A percentile compares a stretch with the other conserved stretches of the same genome.
Evolutionary conservation across 2,329 filamentous ascomycete genomes (phyloP).

Genomic region (Cucurbitaria berberidis): DNA sequence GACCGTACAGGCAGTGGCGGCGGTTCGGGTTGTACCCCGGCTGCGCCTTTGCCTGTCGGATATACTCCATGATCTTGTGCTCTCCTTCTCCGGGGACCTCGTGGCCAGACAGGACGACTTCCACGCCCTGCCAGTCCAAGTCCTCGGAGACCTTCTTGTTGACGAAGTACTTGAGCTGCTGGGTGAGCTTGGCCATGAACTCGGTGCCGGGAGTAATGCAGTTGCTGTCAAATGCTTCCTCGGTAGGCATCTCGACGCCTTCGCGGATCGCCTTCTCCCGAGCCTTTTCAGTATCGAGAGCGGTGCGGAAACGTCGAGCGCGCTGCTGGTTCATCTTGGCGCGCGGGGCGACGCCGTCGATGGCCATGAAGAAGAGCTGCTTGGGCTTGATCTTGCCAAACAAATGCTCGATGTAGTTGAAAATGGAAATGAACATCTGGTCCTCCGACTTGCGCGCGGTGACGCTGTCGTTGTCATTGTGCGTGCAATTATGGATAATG

Average conservation of each 20-base stretch:
- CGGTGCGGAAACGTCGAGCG: slow-evolving; percentile 91
- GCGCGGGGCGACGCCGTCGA: slow-evolving; percentile 94
- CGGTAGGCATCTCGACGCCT: slow-evolving; percentile 90
- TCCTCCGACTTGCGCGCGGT: slow-evolving; percentile 94
- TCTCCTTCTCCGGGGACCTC: slow-evolving; percentile 98
- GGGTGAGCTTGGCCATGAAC: slow-evolving; percentile 96
- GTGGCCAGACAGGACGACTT: slow-evolving; percentile 94
- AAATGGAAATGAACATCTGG: slow-evolving; percentile 99
- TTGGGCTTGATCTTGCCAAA: slow-evolving; percentile 99
- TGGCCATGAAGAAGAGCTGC: slow-evolving; percentile 99
- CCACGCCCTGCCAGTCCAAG: slow-evolving; percentile 94
- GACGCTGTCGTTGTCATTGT: slow-evolving; percentile 91
- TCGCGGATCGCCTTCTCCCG: slow-evolving; percentile 90
- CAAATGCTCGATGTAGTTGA: slow-evolving; percentile 99
- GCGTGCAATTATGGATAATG: slow-evolving; percentile 98
- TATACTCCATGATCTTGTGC: slow-evolving; percentile 99
- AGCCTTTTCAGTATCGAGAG: slow-evolving; percentile 85
- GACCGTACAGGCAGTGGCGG: slow-evolving; percentile 93
- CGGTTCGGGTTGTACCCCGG: slow-evolving; percentile 90
- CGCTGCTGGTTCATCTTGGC: slow-evolving; percentile 99
- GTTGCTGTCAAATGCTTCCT: slow-evolving; percentile 97
- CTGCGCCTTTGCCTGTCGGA: slow-evolving; percentile 95
- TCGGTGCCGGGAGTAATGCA: slow-evolving; percentile 97
- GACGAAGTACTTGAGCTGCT: slow-evolving; percentile 96
- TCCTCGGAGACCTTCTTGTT: slow-evolving; percentile 99